Evolutionary conservation across 768 basidiomycete genomes (phyloP), one percentile per base, ranked within the genome.

Genomic region (Lactarius hatsudake): DNA sequence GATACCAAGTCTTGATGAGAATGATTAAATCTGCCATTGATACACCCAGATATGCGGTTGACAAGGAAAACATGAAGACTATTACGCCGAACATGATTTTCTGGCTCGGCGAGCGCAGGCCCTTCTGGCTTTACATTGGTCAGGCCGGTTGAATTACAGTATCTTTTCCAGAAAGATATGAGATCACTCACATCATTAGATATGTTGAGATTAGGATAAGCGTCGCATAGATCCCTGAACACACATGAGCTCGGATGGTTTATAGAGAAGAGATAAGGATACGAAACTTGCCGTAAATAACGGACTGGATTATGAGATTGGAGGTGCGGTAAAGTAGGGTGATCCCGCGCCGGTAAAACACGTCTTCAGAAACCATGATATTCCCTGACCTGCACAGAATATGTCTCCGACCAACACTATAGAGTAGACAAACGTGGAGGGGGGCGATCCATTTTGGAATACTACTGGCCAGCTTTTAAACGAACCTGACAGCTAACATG

Each of bases 41-140:
- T 2, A 59, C 57, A 15, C 9, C 30, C 36, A 34, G 36, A 2
- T 34, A 38, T 10, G 57, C 36, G 6, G 57, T 59, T 18, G 34
- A 59, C 34, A 59, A n/a, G 1, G 34, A 59, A 26, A 59, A 59
- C 57, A 59, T 59, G 57, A 59, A 59, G n/a, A 59, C 34, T 36
- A 26, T 38, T 0, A 59, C 36, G 36, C 32, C 57, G 34, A 59
- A 38, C 34, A 59, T 5, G 12, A 38, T 15, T 26, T 36, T 59
- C 57, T 59, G 57, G 34, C 18, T 34, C 17, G 3, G 36, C 2
- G n/a, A 20, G 36, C 6, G 57, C 36, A 59, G n/a, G 20, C 57
- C 57, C 36, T 59, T 59, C 20, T 15, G n/a, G n/a, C 57, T 59
- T 20, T 23, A 38, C 34, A 56, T 23, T 28, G 4, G 36, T 36